Conservation (phyloP, 768 basidiomycete genomes). For the Psilocybe cyanescens region DNA sequence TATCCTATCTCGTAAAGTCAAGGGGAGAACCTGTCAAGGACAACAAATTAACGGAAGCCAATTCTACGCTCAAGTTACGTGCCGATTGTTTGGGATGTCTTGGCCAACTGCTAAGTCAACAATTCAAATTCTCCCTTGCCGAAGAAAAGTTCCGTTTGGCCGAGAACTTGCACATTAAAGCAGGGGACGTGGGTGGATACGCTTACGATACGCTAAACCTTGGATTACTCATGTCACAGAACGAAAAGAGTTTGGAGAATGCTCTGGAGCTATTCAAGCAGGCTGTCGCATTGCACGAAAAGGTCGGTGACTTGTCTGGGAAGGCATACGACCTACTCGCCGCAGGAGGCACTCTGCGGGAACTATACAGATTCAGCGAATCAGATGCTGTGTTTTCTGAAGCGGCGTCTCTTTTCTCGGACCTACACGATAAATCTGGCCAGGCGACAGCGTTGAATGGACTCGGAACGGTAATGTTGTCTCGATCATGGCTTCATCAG, state of each 20-base stretch:
- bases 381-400: neutral
- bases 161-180: slow-evolving; percentile 24
- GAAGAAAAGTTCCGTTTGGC: slow-evolving; percentile 25
- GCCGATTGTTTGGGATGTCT: slow-evolving; percentile 31
- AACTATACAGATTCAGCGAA: slow-evolving; percentile 10
- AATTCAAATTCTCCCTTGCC: slow-evolving; percentile 23
- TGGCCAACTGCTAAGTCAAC: slow-evolving; percentile 29
- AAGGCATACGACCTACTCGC: slow-evolving; percentile 17
- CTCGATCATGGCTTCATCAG: slow-evolving; percentile 20
- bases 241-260: neutral
- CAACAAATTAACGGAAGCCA: neutral
- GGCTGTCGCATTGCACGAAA: neutral
- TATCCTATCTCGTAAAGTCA: neutral
- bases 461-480: slow-evolving; percentile 24
- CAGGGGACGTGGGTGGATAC: slow-evolving; percentile 25
- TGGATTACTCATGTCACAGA: neutral
- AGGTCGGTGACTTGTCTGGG: neutral
- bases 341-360: slow-evolving; percentile 24
- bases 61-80: slow-evolving; percentile 16
- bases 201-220: slow-evolving; percentile 27
- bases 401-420: slow-evolving; percentile 23
- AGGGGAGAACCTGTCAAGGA: neutral
- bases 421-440: slow-evolving; percentile 21
- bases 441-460: slow-evolving; percentile 27
- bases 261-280: neutral